Percentiles rank a stretch among this genome's conserved stretches.
Evolutionary conservation across 148 eudicot genomes (phyloP).

Genomic region (Suaeda aralocaspica): DNA sequence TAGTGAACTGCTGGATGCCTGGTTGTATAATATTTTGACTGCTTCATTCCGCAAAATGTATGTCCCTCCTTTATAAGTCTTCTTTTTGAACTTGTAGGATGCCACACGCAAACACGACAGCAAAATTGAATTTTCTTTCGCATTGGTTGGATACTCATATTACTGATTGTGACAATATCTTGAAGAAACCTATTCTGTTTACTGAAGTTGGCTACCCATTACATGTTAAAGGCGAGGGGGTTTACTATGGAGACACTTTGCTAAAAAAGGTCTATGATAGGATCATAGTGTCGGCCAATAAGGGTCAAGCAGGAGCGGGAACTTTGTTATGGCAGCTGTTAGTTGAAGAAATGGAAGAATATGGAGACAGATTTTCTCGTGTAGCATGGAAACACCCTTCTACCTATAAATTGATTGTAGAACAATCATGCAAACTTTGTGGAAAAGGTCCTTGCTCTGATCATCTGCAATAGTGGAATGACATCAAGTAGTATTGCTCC

Average conservation of each 20-base stretch:
- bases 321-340: conserved; percentile 53
- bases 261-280: conserved; percentile 35
- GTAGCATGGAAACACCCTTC: conserved; percentile 45
- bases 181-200: conserved; percentile 53
- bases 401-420: conserved; percentile 35
- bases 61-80: neutral
- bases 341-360: conserved; percentile 43
- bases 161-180: conserved; percentile 30
- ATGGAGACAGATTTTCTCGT: conserved; percentile 39
- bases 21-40: neutral
- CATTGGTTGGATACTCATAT: conserved; percentile 50
- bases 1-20: conserved; percentile 7
- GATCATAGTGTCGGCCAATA: conserved; percentile 42
- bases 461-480: conserved; percentile 17
- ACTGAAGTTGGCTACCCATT: conserved; percentile 49
- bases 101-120: conserved; percentile 33
- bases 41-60: too few relatives aligned
- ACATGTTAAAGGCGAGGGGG: conserved; percentile 22
- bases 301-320: conserved; percentile 46
- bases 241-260: conserved; percentile 30
- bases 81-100: conserved; percentile 28
- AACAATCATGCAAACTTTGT: conserved; percentile 43
- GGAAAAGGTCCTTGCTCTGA: conserved; percentile 32
- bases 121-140: conserved; percentile 34
- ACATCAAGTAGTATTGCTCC: neutral